Base-by-base conservation (phyloP, 73 alveolate species). In the Breviolum minutum region DNA sequence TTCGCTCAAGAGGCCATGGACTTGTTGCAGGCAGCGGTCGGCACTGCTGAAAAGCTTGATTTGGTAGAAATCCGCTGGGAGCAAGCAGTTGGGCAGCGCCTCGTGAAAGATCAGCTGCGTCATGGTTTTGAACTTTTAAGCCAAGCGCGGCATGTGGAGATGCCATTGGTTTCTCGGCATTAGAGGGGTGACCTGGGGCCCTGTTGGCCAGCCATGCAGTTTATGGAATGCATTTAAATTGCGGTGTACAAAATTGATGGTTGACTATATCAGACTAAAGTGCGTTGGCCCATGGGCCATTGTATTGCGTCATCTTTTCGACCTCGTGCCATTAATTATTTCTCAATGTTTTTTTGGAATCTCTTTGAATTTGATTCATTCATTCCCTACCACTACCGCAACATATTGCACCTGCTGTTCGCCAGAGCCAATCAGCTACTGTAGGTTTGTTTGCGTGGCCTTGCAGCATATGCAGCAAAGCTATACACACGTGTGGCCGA, bases 71-170 rank as follows among this genome's bases (percentile, higher is more conserved):
- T n/a, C 11, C 6, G 60, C 60, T 83, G 92, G 92, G 74, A 54
- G 9, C 54, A 24, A 24, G 92, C 92, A n/a, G 92, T 83, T 24
- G 48, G 73, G 26, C 92, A 83, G 92, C 92, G 92, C 48, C 73
- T 83, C 40, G 48, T 83, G 60, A 83, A 83, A 60, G 92, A 83
- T 24, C 92, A 48, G 74, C 74, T 83, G 54, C 92, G 92, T 19
- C 92, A 54, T 10, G 73, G 92, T n/a, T 83, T 83, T 60, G 92
- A 48, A 17, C 88, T 80, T 30, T 66, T 80, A 7, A 40, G 85
- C 85, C 60, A 76, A 76, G 85, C 85, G 20, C 85, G 20, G 20
- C 85, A 76, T 76, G 85, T 24, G 29, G 20, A 24, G 85, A 76
- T 76, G 60, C 85, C 85, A n/a, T 19, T 76, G 20, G 85, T 19